Evolutionary conservation across 2,329 filamentous ascomycete genomes (phyloP), one percentile per base, ranked within the genome.

Genomic region (Lecanicillium sp.): DNA sequence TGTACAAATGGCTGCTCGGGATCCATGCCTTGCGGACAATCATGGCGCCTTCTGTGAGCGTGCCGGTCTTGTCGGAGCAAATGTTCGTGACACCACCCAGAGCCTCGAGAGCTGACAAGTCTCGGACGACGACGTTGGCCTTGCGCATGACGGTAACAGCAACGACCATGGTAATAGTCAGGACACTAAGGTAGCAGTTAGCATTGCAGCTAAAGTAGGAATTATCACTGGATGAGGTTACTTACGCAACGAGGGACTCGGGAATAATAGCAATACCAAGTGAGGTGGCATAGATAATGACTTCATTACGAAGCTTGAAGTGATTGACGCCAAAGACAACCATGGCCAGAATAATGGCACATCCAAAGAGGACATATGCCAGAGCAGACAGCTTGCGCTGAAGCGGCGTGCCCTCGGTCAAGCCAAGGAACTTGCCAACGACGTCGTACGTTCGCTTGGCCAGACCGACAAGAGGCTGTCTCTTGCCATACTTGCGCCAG

Each of bases 331-430:
- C 71, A 51, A 78, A 77, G 9, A 78, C 73, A 31, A 78, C 67
- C 40, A 77, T 65, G 19, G 73, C 73, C 19, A 77, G 60, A 15
- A 75, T 52, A 9, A 76, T 56, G n/a, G 73, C 85, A 43, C 84
- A 79, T 33, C 73, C 78, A 53, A 90, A 88, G 3, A 92, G 74
- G 7, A 84, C 64, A 41, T 88, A 81, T 9, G 85, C 85, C 43
- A 92, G 70, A 49, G 84, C 83, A 43, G 82, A 83, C 36, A 92
- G 67, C 59, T 85, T 88, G 46, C 80, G 75, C 60, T 89, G 84
- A 35, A 92, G 66, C 3, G 85, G 85, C 3, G 85, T 92, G 20
- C 85, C 85, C 43, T 80, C 70, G 4, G 69, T 72, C 18, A 77
- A 53, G 35, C 73, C 78, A 38, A 82, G 67, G 48, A 80, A 78